Evolutionary conservation across 2,329 filamentous ascomycete genomes (phyloP).

Genomic region (Fusarium palustre): DNA sequence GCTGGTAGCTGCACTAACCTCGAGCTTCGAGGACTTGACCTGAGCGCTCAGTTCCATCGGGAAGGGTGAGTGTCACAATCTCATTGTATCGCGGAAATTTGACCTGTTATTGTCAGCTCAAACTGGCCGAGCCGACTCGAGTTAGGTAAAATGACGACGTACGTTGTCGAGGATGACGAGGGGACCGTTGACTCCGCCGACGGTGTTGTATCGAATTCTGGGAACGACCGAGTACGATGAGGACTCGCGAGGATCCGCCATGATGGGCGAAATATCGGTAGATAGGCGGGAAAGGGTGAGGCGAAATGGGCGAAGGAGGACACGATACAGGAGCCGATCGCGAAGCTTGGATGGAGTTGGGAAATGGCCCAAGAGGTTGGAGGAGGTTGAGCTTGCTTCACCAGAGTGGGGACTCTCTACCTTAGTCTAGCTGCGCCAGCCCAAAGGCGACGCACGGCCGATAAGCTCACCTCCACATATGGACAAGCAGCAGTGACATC

Average conservation of each 20-base stretch:
- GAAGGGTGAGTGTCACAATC: conserved; percentile 94
- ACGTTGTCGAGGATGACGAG: conserved; percentile 98
- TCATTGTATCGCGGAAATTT: conserved; percentile 98
- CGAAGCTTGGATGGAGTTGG: conserved; percentile 45
- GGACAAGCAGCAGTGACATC: conserved; percentile 50
- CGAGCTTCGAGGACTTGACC: conserved; percentile 97
- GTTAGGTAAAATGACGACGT: conserved; percentile 9
- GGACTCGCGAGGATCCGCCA: conserved; percentile 69
- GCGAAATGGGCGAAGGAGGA: conserved; percentile 31
- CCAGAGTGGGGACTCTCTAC: conserved; percentile 50
- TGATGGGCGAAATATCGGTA: conserved; percentile 51
- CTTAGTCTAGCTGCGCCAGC: conserved; percentile 41
- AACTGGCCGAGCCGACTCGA: conserved; percentile 9
- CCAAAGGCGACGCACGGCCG: conserved; percentile 46
- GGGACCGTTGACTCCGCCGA: conserved; percentile 96
- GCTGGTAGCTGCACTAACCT: conserved; percentile 67
- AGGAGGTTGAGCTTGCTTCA: conserved; percentile 57
- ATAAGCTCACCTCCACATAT: conserved; percentile 40
- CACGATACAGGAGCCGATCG: conserved; percentile 35
- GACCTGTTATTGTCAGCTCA: conserved; percentile 69
- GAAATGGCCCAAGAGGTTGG: conserved; percentile 51
- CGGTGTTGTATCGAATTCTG: conserved; percentile 93
- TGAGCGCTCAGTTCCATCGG: conserved; percentile 92
- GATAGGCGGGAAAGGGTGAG: conserved; percentile 30
- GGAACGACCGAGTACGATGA: conserved; percentile 71